Evolutionary conservation across 225 moss, liverwort and hornwort species (phyloP).

Genomic region (Physcomitrium patens): DNA sequence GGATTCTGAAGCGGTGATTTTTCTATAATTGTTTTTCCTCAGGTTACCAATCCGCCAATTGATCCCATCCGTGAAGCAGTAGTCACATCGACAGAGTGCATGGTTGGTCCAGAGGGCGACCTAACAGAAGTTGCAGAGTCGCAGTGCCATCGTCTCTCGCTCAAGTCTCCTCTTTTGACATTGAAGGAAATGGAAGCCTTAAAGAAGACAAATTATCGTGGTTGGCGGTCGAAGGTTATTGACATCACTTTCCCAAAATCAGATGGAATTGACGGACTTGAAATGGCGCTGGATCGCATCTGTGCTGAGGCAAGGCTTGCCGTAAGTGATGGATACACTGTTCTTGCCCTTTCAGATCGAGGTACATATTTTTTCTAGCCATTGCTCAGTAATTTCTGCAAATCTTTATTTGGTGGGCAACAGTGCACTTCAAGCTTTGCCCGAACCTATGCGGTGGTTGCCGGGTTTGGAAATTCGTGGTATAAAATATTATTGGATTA

Average conservation of each 20-base stretch:
- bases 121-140: constrained; percentile 73
- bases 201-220: constrained; percentile 66
- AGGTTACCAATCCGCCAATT: constrained; percentile 89
- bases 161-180: constrained; percentile 70
- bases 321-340: constrained; percentile 64
- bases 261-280: constrained; percentile 67
- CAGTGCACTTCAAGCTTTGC: not conserved
- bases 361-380: constrained; percentile 39
- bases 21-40: constrained; percentile 26
- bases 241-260: constrained; percentile 73
- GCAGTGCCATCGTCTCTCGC: constrained; percentile 75
- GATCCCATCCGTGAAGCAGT: constrained; percentile 88
- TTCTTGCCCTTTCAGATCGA: constrained; percentile 80
- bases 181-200: constrained; percentile 84
- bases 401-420: not conserved
- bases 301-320: constrained; percentile 72
- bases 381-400: not conserved
- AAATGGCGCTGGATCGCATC: constrained; percentile 82
- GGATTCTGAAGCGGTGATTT: constrained; percentile 1
- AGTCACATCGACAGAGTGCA: constrained; percentile 89
- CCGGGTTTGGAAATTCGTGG: not conserved
- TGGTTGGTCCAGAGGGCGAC: constrained; percentile 89
- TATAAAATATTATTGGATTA: not conserved
- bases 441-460: not conserved
- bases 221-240: constrained; percentile 70